A percentile compares a stretch with the other conserved stretches of the same genome.
phyloP scores from a whole-genome alignment of 257 asterid species.

The Linderniella brevidens region DNA sequence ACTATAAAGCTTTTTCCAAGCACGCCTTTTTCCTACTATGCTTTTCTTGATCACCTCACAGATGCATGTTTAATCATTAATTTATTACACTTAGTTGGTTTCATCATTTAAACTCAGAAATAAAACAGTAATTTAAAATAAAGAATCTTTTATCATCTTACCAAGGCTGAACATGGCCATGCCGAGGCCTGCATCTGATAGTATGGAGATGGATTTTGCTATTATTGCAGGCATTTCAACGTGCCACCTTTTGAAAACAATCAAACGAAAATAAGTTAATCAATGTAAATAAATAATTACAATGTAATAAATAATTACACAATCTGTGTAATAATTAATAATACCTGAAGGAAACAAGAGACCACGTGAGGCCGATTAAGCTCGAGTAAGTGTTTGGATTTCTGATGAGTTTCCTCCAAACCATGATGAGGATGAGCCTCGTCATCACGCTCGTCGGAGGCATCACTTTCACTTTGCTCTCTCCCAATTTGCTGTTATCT shows the following conservation, averaged over 20 bases:
- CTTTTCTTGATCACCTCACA: no score
- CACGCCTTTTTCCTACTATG: no score
- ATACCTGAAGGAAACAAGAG: conserved; percentile 48
- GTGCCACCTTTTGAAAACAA: conserved; percentile 32
- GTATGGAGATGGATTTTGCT: conserved; percentile 44
- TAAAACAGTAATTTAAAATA: no score
- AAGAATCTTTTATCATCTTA: conserved; percentile 3
- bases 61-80: no score
- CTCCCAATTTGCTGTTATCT: conserved; percentile 13
- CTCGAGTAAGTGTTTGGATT: conserved; percentile 69
- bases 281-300: no score
- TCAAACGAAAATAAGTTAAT: no score
- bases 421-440: conserved; percentile 53
- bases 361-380: conserved; percentile 43
- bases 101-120: no score
- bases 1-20: no score
- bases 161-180: conserved; percentile 79
- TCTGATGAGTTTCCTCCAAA: conserved; percentile 62
- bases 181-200: conserved; percentile 67
- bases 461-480: conserved; percentile 29
- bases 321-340: no score
- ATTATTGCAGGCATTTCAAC: conserved; percentile 55
- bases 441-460: conserved; percentile 71
- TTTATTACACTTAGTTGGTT: no score
- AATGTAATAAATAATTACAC: no score